Conservation (phyloP, 345 rosid genomes). For the Ceriops zippeliana region DNA sequence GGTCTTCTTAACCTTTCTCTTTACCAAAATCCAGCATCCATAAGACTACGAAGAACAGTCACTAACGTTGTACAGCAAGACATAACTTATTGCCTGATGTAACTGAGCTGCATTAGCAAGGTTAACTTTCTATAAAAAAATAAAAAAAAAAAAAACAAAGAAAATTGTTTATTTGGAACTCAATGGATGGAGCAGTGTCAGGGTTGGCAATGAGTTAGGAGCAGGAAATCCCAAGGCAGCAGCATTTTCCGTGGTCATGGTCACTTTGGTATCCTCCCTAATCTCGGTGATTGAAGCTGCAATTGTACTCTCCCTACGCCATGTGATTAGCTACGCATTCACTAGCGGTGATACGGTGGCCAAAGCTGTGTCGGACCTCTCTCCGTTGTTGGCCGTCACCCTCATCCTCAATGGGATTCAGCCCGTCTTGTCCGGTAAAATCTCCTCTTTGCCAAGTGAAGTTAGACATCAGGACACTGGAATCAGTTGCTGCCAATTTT, state of each 20-base stretch:
- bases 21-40: neutral
- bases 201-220: conserved; percentile 46
- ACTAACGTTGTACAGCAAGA: too few relatives aligned
- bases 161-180: too few relatives aligned
- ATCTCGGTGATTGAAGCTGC: conserved; percentile 31
- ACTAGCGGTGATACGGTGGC: conserved; percentile 37
- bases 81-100: too few relatives aligned
- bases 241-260: conserved; percentile 33
- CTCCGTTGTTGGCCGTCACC: conserved; percentile 34
- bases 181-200: conserved; percentile 19
- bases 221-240: conserved; percentile 44
- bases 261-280: conserved; percentile 26
- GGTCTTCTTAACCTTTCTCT: neutral
- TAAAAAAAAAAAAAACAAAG: too few relatives aligned
- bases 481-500: too few relatives aligned
- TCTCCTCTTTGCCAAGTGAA: neutral
- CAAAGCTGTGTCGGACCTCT: conserved; percentile 38
- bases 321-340: conserved; percentile 44
- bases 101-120: too few relatives aligned
- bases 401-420: conserved; percentile 42
- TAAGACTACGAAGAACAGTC: too few relatives aligned
- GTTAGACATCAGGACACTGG: too few relatives aligned
- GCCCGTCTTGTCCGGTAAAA: conserved; percentile 40
- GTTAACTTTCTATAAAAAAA: too few relatives aligned
- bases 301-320: conserved; percentile 27